Evolutionary conservation across 345 rosid genomes (phyloP).

Genomic region (Camelina sativa): DNA sequence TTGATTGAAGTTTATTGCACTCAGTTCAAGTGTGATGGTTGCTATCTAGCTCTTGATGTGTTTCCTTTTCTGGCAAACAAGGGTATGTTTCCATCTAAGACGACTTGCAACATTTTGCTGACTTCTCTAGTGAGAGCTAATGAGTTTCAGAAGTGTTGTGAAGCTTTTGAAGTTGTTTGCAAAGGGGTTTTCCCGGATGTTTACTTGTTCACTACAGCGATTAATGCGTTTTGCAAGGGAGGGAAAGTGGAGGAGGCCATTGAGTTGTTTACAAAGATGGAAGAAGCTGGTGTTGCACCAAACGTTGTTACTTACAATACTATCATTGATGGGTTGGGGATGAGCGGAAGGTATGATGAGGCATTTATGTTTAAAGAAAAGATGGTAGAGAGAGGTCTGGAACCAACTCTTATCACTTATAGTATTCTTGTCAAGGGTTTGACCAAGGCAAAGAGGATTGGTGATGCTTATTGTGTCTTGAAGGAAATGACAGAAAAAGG

Average conservation of each 20-base stretch:
- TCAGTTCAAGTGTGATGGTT: conserved; percentile 59
- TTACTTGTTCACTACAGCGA: conserved; percentile 63
- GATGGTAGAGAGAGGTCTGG: conserved; percentile 58
- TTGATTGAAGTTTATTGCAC: conserved; percentile 67
- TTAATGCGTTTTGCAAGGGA: conserved; percentile 69
- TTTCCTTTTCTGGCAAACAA: conserved; percentile 52
- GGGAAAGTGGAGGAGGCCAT: conserved; percentile 61
- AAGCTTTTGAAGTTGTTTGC: conserved; percentile 58
- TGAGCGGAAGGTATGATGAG: conserved; percentile 61
- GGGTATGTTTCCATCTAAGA: conserved; percentile 65
- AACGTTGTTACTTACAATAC: conserved; percentile 71
- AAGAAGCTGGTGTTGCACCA: conserved; percentile 55
- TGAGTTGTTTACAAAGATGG: conserved; percentile 60
- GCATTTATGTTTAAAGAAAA: conserved; percentile 61
- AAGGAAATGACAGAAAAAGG: conserved; percentile 67
- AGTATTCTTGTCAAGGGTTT: conserved; percentile 72
- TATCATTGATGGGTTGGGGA: conserved; percentile 77
- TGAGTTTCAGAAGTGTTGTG: conserved; percentile 57
- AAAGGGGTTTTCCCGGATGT: conserved; percentile 61
- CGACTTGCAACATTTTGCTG: conserved; percentile 67
- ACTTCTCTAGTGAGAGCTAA: conserved; percentile 62
- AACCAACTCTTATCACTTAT: conserved; percentile 64
- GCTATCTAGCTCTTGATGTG: conserved; percentile 55
- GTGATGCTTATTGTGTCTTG: conserved; percentile 58
- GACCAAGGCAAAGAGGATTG: conserved; percentile 63